Conservation (phyloP, 306 rosid species). For the Trifolium pratense region DNA sequence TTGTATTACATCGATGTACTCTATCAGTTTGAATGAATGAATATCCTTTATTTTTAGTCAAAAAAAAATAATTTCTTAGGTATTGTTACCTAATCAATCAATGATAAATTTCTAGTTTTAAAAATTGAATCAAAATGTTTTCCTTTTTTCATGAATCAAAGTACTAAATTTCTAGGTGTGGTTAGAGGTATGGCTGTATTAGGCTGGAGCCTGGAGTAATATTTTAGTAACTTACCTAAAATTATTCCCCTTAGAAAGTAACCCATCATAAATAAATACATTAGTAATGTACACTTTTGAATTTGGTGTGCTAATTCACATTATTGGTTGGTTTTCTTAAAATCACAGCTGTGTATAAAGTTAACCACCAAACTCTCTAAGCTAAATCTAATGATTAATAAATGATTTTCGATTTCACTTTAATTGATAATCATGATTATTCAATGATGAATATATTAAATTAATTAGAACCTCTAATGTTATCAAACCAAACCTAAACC, state of each 20-base stretch:
- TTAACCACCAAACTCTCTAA: constrained; percentile 6
- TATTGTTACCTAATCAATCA: background rate
- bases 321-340: constrained; percentile 31
- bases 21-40: no score
- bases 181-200: constrained; percentile 7
- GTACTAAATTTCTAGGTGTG: no score
- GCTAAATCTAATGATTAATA: constrained; percentile 36
- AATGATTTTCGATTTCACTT: background rate
- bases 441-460: background rate
- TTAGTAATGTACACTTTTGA: constrained; percentile 4
- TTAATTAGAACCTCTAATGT: background rate
- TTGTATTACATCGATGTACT: no score
- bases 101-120: background rate
- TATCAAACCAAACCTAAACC: background rate
- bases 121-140: background rate
- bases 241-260: background rate
- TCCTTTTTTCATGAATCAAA: no score
- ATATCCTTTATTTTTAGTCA: no score
- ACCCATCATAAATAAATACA: background rate
- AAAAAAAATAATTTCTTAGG: no score
- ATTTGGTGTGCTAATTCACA: constrained; percentile 26
- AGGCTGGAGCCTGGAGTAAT: constrained; percentile 11
- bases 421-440: constrained; percentile 7
- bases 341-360: constrained; percentile 38
- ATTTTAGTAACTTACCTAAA: constrained; percentile 6